These are phyloP conservation scores for Lentinus brumalis DNA, from an alignment of 768 basidiomycete genomes.

Conservation along the genomic window DNA sequence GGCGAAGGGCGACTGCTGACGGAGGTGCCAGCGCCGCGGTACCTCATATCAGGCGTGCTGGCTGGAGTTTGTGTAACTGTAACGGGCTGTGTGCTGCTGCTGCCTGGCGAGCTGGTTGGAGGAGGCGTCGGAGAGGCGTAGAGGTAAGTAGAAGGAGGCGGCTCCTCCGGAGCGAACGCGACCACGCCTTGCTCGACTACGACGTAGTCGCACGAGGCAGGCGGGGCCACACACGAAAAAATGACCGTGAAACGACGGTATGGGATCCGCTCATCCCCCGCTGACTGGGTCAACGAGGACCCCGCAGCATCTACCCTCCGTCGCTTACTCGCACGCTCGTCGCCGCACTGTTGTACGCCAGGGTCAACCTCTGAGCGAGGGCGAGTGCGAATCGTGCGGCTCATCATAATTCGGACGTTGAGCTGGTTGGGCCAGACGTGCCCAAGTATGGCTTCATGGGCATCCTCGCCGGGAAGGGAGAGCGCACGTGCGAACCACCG, in stretches of 20 bases:
- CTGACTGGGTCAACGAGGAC: not conserved
- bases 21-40: not conserved
- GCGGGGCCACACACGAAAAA: conserved; percentile 65
- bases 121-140: conserved; percentile 1
- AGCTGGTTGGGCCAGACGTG: conserved; percentile 94
- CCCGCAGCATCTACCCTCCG: conserved; percentile 25
- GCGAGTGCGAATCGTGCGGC: conserved; percentile 70
- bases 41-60: not conserved
- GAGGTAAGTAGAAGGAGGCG: conserved; percentile 8
- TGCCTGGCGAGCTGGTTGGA: not conserved
- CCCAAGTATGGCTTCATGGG: conserved; percentile 83
- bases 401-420: conserved; percentile 82
- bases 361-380: conserved; percentile 42
- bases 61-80: not conserved
- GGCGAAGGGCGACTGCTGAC: not conserved
- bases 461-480: conserved; percentile 54
- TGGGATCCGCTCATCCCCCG: conserved; percentile 42
- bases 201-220: conserved; percentile 74
- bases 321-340: conserved; percentile 31
- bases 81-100: not conserved
- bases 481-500: conserved; percentile 75
- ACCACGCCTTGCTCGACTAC: conserved; percentile 63
- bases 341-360: conserved; percentile 3
- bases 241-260: conserved; percentile 76
- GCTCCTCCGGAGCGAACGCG: conserved; percentile 14